Conservation (phyloP, 2,329 filamentous ascomycete genomes). For the Cladophialophora exuberans region DNA sequence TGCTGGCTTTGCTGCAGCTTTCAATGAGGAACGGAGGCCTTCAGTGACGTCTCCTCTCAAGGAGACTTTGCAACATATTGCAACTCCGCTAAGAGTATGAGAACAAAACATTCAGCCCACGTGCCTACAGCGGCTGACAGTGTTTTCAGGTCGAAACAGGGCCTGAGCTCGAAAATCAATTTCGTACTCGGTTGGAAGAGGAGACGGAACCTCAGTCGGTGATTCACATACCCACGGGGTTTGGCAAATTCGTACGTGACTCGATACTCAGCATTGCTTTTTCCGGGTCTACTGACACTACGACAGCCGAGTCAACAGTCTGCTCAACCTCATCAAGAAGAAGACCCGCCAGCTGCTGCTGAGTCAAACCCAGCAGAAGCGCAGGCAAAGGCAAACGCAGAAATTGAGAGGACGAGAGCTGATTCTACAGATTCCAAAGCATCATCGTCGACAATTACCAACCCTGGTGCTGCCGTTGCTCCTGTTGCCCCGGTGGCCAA, state of each 20-base stretch:
- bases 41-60: conserved; percentile 16
- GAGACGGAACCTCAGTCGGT: conserved; percentile 76
- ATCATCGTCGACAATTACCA: conserved; percentile 27
- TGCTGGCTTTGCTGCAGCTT: conserved; percentile 4
- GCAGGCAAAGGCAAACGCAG: conserved; percentile 4
- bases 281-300: conserved; percentile 1
- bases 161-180: conserved; percentile 36
- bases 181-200: conserved; percentile 60
- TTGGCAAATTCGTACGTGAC: conserved; percentile 64
- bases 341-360: background rate
- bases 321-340: conserved; percentile 2
- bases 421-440: conserved; percentile 23
- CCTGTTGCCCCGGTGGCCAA: conserved; percentile 12
- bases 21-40: conserved; percentile 12
- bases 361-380: conserved; percentile 7
- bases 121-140: background rate
- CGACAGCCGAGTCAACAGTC: conserved; percentile 15
- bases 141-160: conserved; percentile 50
- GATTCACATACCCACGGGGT: conserved; percentile 86
- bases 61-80: conserved; percentile 17
- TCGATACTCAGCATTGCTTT: too few relatives aligned
- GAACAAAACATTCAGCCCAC: background rate
- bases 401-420: conserved; percentile 23
- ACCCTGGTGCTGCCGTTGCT: too few relatives aligned
- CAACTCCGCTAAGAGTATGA: conserved; percentile 24